Evolutionary conservation across 352 stramenopile genomes (phyloP), one percentile per base, ranked within the genome.

Genomic region (Hyaloperonospora arabidopsidis): DNA sequence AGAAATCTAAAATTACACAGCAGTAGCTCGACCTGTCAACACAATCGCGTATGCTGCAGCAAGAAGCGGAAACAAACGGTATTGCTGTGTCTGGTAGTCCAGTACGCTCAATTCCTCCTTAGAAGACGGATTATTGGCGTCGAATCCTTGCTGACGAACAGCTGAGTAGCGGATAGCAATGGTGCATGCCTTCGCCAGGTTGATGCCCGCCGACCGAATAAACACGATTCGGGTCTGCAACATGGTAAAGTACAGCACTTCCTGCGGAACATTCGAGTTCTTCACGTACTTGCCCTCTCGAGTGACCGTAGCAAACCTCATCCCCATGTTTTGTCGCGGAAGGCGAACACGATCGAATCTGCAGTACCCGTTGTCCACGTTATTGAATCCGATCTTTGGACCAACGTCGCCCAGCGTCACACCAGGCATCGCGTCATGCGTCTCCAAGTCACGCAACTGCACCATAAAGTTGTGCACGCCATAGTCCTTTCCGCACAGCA

Each of bases 381-480:
- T 80, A 53, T 89, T 86, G 57, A 88, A 84, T 2, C 72, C 76
- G 25, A 89, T 72, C 67, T 89, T 86, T 40, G 70, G 66, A 44
- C 78, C 80, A 45, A 91, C 68, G 54, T 88, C 79, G 5, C 81
- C 84, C 36, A 77, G 52, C 21, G 63, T 80, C 51, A 88, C 68
- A 8, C 78, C 78, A 21, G 67, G 52, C 50, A 75, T 58, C 18
- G 68, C 54, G 35, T 76, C 63, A 49, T 88, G 76, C 19, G 69
- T 86, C 41, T 97, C 83, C 65, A 94, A 68, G 38, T 97, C 79
- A 25, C 95, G 85, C 5, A 98, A 47, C 52, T 93, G 95, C 15
- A 98, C 86, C 54, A 98, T 83, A 67, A 98, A 98, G 65, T 95
- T 97, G 73, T 98, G 94, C 51, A 98, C 95, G 18, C 96, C 95